Percentiles rank a stretch among this genome's conserved stretches.
Conservation (phyloP, 345 rosid genomes). For the Lepidium aucheri region DNA sequence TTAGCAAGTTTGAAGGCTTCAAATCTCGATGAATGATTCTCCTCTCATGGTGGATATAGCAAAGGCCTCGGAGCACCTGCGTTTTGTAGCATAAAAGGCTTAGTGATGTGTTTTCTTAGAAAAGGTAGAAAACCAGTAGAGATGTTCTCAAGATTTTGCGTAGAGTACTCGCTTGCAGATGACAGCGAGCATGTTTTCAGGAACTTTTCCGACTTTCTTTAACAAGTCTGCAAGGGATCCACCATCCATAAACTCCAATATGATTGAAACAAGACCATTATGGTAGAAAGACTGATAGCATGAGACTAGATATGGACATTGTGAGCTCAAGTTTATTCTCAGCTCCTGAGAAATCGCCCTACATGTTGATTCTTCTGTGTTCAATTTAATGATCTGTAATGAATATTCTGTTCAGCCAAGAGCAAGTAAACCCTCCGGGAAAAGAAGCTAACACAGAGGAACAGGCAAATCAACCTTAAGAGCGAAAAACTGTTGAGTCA, state of each 20-base stretch:
- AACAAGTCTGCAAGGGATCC: slow-evolving; percentile 75
- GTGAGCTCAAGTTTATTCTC: slow-evolving; percentile 68
- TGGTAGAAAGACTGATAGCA: slow-evolving; percentile 79
- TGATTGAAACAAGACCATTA: slow-evolving; percentile 71
- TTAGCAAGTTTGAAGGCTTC: slow-evolving; percentile 81
- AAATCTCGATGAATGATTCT: slow-evolving; percentile 80
- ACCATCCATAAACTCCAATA: slow-evolving; percentile 87
- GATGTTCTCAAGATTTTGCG: background rate
- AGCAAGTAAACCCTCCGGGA: background rate
- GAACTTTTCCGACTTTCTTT: slow-evolving; percentile 56
- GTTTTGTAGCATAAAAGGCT: background rate
- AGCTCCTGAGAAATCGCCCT: slow-evolving; percentile 65
- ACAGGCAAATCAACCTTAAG: slow-evolving; percentile 46
- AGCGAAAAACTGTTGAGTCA: slow-evolving; percentile 85
- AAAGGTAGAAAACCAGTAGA: background rate
- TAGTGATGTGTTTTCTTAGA: background rate
- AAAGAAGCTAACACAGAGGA: too few relatives aligned
- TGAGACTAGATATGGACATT: slow-evolving; percentile 70
- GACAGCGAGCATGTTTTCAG: slow-evolving; percentile 63
- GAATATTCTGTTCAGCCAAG: background rate
- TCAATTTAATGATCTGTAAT: slow-evolving; percentile 59
- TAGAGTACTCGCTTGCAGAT: slow-evolving; percentile 66
- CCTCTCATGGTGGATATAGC: slow-evolving; percentile 80
- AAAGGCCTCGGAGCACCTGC: slow-evolving; percentile 74
- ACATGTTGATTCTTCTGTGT: slow-evolving; percentile 59